These are phyloP conservation scores for Papilionanthe hybrid DNA, from an alignment of 116 monocot species.

Conservation along the genomic window DNA sequence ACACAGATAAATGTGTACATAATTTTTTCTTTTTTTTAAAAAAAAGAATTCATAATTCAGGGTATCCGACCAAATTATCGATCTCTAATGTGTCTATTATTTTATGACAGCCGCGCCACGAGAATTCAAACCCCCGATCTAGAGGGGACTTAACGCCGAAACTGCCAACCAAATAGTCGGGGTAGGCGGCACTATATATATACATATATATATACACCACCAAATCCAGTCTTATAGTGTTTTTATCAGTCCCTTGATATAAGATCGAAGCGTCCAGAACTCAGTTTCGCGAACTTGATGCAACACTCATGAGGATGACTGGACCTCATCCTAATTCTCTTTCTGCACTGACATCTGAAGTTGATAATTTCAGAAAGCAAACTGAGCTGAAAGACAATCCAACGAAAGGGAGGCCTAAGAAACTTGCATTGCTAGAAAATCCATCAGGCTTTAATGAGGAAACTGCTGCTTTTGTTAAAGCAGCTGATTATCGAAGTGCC, in stretches of 20 bases:
- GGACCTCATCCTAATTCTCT: constrained; percentile 58
- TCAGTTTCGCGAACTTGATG: constrained; percentile 55
- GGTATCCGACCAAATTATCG: too few species aligned
- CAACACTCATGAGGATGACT: constrained; percentile 51
- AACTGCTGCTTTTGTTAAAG: constrained; percentile 13
- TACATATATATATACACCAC: too few species aligned
- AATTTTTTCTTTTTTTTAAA: too few species aligned
- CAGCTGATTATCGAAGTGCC: constrained; percentile 10
- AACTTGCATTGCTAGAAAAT: constrained; percentile 26
- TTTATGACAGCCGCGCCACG: too few species aligned
- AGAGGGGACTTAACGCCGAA: too few species aligned
- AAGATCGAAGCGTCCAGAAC: constrained; percentile 68
- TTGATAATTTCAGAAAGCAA: constrained; percentile 43
- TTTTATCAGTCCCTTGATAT: constrained; percentile 77
- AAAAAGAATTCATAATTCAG: too few species aligned
- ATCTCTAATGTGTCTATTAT: too few species aligned
- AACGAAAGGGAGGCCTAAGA: constrained; percentile 54
- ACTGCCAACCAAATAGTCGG: too few species aligned
- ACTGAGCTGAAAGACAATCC: constrained; percentile 73
- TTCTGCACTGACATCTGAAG: constrained; percentile 26
- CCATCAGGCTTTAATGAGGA: constrained; percentile 23
- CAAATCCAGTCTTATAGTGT: too few species aligned
- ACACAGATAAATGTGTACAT: too few species aligned
- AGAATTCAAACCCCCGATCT: too few species aligned
- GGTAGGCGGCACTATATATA: too few species aligned